phyloP scores from a whole-genome alignment of 1,139 yeast species.

The Kodamaea alishanica region DNA sequence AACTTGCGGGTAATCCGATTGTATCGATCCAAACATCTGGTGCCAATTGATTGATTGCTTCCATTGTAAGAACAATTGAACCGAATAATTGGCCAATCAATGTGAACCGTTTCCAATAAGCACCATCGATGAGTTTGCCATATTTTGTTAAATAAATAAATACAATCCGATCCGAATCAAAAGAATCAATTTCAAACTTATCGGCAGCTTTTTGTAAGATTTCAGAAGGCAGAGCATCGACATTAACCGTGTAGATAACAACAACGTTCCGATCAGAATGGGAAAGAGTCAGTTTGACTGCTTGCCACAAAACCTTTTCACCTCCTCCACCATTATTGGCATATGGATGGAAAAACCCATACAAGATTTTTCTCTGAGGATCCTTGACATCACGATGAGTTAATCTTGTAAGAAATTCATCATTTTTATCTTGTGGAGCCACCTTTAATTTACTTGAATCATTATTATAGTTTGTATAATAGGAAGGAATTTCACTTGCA shows the following conservation, averaged over 20 bases:
- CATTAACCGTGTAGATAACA: slow-evolving; percentile 73
- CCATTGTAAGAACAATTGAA: slow-evolving; percentile 61
- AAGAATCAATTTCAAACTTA: slow-evolving; percentile 58
- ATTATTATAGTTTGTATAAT: slow-evolving; percentile 42
- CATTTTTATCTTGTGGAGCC: slow-evolving; percentile 30
- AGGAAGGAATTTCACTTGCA: slow-evolving; percentile 47
- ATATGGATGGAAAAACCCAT: slow-evolving; percentile 93
- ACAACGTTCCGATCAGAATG: slow-evolving; percentile 53
- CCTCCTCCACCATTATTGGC: slow-evolving; percentile 99
- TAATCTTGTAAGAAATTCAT: slow-evolving; percentile 28
- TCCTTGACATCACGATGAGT: slow-evolving; percentile 36
- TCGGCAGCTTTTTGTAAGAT: slow-evolving; percentile 56
- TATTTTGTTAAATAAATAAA: slow-evolving; percentile 67
- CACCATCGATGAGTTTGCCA: slow-evolving; percentile 58
- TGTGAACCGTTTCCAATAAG: slow-evolving; percentile 76
- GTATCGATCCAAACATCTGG: slow-evolving; percentile 97
- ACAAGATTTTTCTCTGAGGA: slow-evolving; percentile 43
- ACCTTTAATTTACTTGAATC: slow-evolving; percentile 32
- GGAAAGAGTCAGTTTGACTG: slow-evolving; percentile 67
- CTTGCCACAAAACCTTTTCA: slow-evolving; percentile 94
- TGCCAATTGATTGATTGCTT: slow-evolving; percentile 63
- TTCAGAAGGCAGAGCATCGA: slow-evolving; percentile 46
- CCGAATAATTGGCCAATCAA: slow-evolving; percentile 87
- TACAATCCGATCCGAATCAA: slow-evolving; percentile 56
- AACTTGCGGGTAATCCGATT: slow-evolving; percentile 87